Base-by-base conservation (phyloP, 1,139 yeast genomes). In the Candida pseudoviswanathii region DNA sequence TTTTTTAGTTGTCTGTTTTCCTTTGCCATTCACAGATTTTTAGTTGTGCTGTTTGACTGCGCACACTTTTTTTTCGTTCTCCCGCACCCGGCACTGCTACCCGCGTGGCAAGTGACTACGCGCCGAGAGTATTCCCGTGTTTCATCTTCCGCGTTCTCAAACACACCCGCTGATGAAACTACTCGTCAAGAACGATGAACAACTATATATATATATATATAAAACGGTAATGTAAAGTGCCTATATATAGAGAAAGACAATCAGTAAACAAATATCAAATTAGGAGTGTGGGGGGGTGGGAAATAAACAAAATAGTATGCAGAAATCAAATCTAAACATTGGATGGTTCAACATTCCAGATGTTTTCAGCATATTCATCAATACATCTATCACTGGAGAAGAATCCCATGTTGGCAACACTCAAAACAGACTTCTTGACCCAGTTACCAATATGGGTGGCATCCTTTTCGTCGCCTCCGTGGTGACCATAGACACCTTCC, bases 341-440 rank as follows among this genome's bases (percentile, higher is more conserved):
- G 16, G 59, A 68, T 11, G 96, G 94, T 71, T 89, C 96, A 55
- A 90, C 82, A 63, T 90, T 87, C 97, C 97, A 92, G 62, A 91
- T 90, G 55, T 86, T 82, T 60, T 89, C 97, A 32, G 97, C 96
- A 60, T 91, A 91, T 67, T 92, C 97, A 59, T 86, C 89, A 63
- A 91, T 86, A 66, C 96, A 90, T 68, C 97, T 80, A 68, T 91
- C 97, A 56, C 94, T 85, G 52, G 89, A 82, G 73, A 91, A 91
- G 80, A 89, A 92, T 7, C 97, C 98, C 87, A 89, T 88, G 67
- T 89, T 89, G 52, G 97, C 96, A 51, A 91, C 97, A 60, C 89
- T 82, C 55, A 77, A 70, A 54, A 91, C 87, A 44, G 86, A 75
- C 73, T 89, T 90, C 65, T 81, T 82, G 49, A 82, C 78, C 97